Base-by-base conservation (phyloP, 2,329 filamentous ascomycete genomes). In the Eutypa lata region DNA sequence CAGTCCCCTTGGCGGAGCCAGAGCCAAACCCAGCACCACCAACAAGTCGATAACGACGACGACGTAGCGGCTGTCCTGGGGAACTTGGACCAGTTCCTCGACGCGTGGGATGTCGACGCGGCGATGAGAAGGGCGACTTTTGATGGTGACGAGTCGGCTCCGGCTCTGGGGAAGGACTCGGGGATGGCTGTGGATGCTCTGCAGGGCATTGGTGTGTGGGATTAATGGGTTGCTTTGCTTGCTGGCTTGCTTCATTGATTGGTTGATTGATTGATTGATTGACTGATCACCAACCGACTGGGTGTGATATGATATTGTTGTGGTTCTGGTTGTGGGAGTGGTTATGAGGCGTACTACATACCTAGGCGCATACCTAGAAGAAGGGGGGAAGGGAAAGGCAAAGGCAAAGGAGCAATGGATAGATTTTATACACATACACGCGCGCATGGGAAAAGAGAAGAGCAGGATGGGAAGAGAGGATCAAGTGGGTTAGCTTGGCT, bases 41-140 rank as follows among this genome's bases (percentile, higher is more conserved):
- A n/a, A n/a, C n/a, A n/a, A n/a, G 56, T 68, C 1, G 76, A 79
- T 53, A 74, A 76, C 26, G 26, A 31, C 51, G 76, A 79, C 53
- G 74, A 76, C 51, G 76, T 76, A 37, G 73, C 68, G n/a, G 73
- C 68, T 4, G 76, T 79, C 1, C 65, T 79, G 53, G 68, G 72
- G 19, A 75, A 79, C 54, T 61, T 79, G 6, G 71, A 70, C 48
- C 72, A 78, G 18, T 79, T 77, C 50, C 58, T 78, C 7, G 71
- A 73, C 40, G 55, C 62, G 19, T 75, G 72, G 71, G 69, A 72
- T 49, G 64, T 73, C 8, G 68, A 75, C 24, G 50, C 62, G 0
- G 71, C 71, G 54, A 55, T 73, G 16, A 62, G 66, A 46, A 68
- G 68, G 50, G 63, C 57, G 7, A 74, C 6, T 16, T 38, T 18